phyloP scores from a whole-genome alignment of 768 basidiomycete species.

The Leccinum sublutescens region DNA sequence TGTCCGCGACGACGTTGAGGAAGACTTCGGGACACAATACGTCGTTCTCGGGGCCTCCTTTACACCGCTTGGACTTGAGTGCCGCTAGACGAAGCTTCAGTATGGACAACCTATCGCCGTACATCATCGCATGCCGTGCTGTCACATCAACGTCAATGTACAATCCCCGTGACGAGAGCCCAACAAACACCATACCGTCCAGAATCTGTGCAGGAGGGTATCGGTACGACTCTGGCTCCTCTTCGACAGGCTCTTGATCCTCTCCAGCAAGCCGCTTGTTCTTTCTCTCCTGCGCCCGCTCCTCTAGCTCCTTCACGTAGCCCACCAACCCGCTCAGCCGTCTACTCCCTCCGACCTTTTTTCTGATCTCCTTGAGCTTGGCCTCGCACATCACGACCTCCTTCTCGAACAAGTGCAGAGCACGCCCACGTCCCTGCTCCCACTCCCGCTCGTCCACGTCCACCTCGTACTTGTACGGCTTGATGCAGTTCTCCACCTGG shows the following conservation, averaged over 20 bases:
- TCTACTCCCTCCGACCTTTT: slow-evolving; percentile 84
- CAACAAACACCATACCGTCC: slow-evolving; percentile 63
- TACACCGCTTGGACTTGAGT: slow-evolving; percentile 86
- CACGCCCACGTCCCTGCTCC: slow-evolving; percentile 75
- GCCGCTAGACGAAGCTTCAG: slow-evolving; percentile 85
- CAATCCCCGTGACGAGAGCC: not conserved
- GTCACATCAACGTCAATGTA: slow-evolving; percentile 8
- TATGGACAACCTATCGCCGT: slow-evolving; percentile 75
- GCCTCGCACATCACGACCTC: slow-evolving; percentile 83
- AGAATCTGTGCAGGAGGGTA: slow-evolving; percentile 90
- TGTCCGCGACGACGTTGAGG: slow-evolving; percentile 94
- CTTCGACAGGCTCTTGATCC: slow-evolving; percentile 33
- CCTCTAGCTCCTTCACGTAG: slow-evolving; percentile 83
- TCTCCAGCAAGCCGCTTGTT: slow-evolving; percentile 44
- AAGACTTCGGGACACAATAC: slow-evolving; percentile 95
- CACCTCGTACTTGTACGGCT: slow-evolving; percentile 98
- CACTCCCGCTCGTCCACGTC: slow-evolving; percentile 94
- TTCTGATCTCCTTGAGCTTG: slow-evolving; percentile 83
- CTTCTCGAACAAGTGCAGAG: slow-evolving; percentile 78
- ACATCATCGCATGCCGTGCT: slow-evolving; percentile 93
- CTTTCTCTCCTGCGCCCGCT: slow-evolving; percentile 65
- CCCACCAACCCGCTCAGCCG: slow-evolving; percentile 71
- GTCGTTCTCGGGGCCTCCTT: slow-evolving; percentile 82
- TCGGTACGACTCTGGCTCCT: slow-evolving; percentile 71
- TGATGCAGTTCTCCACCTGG: slow-evolving; percentile 99